A percentile compares a stretch with the other conserved stretches of the same genome.
phyloP scores from a whole-genome alignment of 1,139 yeast species.

The Saccharomyces hybrid region DNA sequence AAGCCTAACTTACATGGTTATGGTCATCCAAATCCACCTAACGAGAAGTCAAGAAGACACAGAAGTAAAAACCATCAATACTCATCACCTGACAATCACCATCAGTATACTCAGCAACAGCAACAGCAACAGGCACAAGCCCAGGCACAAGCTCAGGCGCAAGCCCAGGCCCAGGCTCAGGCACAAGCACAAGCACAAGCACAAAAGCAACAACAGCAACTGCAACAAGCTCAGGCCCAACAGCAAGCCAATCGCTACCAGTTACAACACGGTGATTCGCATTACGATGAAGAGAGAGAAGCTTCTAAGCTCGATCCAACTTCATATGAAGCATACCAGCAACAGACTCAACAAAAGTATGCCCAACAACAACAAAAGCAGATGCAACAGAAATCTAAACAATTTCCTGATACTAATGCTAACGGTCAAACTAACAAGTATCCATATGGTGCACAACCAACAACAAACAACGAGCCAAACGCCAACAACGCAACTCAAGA shows the following conservation, averaged over 20 bases:
- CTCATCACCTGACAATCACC: background rate
- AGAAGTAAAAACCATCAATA: conserved; percentile 29
- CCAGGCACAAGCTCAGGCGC: background rate
- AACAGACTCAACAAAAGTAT: conserved; percentile 32
- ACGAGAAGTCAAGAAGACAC: conserved; percentile 40
- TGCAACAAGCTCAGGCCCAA: background rate
- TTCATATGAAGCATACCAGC: conserved; percentile 34
- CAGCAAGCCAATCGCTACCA: conserved; percentile 4
- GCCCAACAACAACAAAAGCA: conserved; percentile 28
- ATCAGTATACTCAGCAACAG: background rate
- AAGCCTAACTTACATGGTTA: conserved; percentile 78
- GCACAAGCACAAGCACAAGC: background rate
- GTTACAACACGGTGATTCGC: conserved; percentile 9
- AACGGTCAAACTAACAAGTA: conserved; percentile 14
- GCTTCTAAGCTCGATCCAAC: conserved; percentile 29
- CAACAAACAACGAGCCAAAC: conserved; percentile 16
- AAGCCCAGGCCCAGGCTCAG: background rate
- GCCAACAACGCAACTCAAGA: conserved; percentile 12
- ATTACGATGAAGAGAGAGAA: conserved; percentile 3
- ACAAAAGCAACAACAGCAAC: background rate
- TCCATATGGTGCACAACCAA: conserved; percentile 23
- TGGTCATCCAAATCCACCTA: conserved; percentile 60
- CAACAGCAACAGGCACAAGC: background rate
- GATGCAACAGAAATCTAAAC: conserved; percentile 15
- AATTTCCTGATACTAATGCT: conserved; percentile 8